phyloP scores from a whole-genome alignment of 2,329 filamentous ascomycete genomes.

The Lasiodiplodia sp. region DNA sequence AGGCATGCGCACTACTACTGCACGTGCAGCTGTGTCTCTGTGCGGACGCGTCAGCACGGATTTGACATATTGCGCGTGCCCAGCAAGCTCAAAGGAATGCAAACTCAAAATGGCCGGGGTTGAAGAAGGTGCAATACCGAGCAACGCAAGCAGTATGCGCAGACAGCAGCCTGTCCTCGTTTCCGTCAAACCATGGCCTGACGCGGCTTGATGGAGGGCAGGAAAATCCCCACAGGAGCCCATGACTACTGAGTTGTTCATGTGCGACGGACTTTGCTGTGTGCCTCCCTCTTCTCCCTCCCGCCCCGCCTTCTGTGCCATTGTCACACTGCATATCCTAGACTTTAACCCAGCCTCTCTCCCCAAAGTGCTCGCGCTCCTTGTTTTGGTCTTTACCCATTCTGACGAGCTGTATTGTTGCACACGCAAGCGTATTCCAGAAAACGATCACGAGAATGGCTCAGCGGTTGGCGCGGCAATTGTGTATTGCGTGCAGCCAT shows the following conservation, averaged over 20 bases:
- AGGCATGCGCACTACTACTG: neutral
- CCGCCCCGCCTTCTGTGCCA: neutral
- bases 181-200: neutral
- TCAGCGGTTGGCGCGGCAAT: constrained; percentile 2
- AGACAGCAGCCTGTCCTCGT: neutral
- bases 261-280: neutral
- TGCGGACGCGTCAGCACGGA: neutral
- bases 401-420: neutral
- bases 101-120: neutral
- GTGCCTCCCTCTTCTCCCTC: neutral
- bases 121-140: neutral
- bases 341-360: neutral
- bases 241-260: constrained; percentile 5
- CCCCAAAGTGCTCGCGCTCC: neutral
- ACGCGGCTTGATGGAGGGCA: neutral
- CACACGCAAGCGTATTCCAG: neutral
- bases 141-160: neutral
- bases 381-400: neutral
- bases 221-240: neutral
- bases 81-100: neutral
- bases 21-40: neutral
- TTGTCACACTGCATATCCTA: constrained; percentile 10
- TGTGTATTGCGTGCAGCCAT: neutral
- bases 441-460: neutral
- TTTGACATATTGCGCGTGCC: neutral